phyloP scores from a whole-genome alignment of 2,329 filamentous ascomycete species.

The Aspergillus awamori region DNA sequence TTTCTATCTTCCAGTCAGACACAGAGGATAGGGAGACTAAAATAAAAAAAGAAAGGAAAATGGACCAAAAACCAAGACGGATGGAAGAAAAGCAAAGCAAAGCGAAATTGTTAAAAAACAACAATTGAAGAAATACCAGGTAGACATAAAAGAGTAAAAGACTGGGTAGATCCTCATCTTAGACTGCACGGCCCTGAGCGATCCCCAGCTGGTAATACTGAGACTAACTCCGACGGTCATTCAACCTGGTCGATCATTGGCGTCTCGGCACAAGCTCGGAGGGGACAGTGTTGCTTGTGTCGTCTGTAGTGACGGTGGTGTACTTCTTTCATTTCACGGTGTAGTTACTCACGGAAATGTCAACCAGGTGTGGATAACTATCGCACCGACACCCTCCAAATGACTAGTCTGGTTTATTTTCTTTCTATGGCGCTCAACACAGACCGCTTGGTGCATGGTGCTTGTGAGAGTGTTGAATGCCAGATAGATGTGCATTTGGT shows the following conservation, averaged over 20 bases:
- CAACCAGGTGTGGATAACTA: not conserved
- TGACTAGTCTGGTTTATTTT: constrained; percentile 1
- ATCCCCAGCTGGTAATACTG: not conserved
- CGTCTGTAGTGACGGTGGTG: not conserved
- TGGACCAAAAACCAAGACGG: no score
- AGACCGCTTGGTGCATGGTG: constrained; percentile 23
- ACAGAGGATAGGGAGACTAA: not conserved
- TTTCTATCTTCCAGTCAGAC: not conserved
- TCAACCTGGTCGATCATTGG: constrained; percentile 8
- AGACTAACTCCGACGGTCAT: constrained; percentile 1
- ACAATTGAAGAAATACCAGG: no score
- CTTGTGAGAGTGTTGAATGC: constrained; percentile 9
- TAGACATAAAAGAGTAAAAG: no score
- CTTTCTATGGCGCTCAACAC: constrained; percentile 13
- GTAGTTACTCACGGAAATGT: not conserved
- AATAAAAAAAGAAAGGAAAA: not conserved
- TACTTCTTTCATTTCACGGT: no score
- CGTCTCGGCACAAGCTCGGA: not conserved
- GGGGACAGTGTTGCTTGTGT: no score
- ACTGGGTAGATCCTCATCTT: not conserved
- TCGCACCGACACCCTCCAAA: not conserved
- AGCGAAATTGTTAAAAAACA: no score
- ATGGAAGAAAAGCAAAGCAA: no score
- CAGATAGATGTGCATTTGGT: constrained; percentile 15
- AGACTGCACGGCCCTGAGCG: not conserved